Evolutionary conservation across 1,284 basidiomycete species (phyloP).

Genomic region (Boletellus deceptivus): DNA sequence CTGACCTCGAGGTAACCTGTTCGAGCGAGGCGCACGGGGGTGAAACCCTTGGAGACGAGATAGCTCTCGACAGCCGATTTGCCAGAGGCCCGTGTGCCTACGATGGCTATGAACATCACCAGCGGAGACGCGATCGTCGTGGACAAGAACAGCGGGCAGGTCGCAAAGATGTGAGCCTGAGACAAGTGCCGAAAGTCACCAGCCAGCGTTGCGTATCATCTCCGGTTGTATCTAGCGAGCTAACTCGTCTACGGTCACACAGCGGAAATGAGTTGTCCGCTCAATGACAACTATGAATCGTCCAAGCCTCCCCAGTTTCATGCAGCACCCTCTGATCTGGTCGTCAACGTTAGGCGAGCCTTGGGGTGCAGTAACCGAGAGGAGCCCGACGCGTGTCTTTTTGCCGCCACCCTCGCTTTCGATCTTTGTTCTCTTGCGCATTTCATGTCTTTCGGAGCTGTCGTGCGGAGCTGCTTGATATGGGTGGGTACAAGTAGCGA

Average conservation of each 20-base stretch:
- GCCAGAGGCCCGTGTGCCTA: slow-evolving; percentile 82
- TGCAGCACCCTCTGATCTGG: slow-evolving; percentile 2
- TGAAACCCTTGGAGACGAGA: slow-evolving; percentile 60
- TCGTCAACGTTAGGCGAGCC: slow-evolving; percentile 22
- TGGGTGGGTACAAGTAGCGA: slow-evolving; percentile 64
- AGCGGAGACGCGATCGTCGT: neutral
- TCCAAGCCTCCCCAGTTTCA: neutral
- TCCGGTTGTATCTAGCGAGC: too few relatives aligned
- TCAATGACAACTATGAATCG: neutral
- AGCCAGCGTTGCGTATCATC: too few relatives aligned
- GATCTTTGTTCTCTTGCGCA: slow-evolving; percentile 63
- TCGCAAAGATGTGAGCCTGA: too few relatives aligned
- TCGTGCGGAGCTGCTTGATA: slow-evolving; percentile 84
- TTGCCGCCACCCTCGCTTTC: slow-evolving; percentile 52
- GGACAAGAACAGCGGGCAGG: too few relatives aligned
- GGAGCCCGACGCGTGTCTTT: slow-evolving; percentile 10
- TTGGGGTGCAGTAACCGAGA: slow-evolving; percentile 18
- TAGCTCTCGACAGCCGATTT: slow-evolving; percentile 78
- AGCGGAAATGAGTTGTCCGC: neutral
- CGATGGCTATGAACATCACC: slow-evolving; percentile 81
- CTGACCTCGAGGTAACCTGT: slow-evolving; percentile 15
- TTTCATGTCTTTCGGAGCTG: slow-evolving; percentile 76
- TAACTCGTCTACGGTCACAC: neutral
- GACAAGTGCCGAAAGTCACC: too few relatives aligned
- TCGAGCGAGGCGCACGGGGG: slow-evolving; percentile 37